Percentiles rank a stretch among this genome's conserved stretches.
Conservation (phyloP, 2,329 filamentous ascomycete species). For the Aureobasidium leucospermi region DNA sequence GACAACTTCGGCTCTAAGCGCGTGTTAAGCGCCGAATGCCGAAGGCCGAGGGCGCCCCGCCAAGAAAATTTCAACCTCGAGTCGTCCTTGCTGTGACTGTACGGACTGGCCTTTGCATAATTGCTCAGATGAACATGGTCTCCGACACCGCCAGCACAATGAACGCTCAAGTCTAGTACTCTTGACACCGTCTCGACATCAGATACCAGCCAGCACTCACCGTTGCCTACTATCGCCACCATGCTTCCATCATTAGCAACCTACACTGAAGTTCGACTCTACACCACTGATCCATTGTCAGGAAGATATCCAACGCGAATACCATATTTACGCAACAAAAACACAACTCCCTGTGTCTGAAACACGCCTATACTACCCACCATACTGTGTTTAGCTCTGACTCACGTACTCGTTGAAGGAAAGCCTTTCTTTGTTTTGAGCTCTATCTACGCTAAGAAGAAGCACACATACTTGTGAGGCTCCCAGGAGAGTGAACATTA, state of each 20-base stretch:
- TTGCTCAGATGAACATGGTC: background rate
- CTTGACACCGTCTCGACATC: background rate
- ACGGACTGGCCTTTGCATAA: conserved; percentile 6
- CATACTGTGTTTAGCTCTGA: background rate
- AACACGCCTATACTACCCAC: background rate
- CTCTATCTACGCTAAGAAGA: background rate
- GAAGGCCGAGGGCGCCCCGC: background rate
- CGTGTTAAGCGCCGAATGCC: background rate
- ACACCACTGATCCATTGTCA: conserved; percentile 40
- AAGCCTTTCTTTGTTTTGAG: background rate
- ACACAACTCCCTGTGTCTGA: background rate
- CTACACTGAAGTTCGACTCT: conserved; percentile 42
- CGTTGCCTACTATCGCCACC: conserved; percentile 28
- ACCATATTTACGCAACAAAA: background rate
- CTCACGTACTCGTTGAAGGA: background rate
- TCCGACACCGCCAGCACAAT: background rate
- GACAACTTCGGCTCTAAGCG: background rate
- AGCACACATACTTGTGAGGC: background rate
- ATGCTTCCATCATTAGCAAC: conserved; percentile 44
- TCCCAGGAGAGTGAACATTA: no score
- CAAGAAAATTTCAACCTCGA: conserved; percentile 2
- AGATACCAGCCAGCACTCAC: background rate
- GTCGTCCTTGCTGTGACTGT: conserved; percentile 8
- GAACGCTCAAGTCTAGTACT: conserved; percentile 3
- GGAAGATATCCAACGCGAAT: background rate